phyloP scores from a whole-genome alignment of 2,329 filamentous ascomycete genomes.

The Alternaria conjuncta region DNA sequence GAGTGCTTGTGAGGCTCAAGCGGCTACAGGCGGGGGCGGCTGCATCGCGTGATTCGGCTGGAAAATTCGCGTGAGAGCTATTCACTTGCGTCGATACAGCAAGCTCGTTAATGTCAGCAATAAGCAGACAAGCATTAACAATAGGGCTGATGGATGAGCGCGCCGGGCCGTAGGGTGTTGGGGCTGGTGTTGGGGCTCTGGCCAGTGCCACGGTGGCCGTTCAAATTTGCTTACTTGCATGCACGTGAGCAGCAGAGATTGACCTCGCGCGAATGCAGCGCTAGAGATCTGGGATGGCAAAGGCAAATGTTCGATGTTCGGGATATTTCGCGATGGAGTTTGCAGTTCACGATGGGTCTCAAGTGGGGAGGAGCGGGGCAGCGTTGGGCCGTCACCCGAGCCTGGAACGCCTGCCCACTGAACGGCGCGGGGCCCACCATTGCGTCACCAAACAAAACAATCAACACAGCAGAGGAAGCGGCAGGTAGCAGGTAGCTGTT shows the following conservation, averaged over 20 bases:
- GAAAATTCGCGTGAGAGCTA: neutral
- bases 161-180: neutral
- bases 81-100: neutral
- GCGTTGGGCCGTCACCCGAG: slow-evolving; percentile 7
- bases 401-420: slow-evolving; percentile 5
- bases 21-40: neutral
- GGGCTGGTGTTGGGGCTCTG: neutral
- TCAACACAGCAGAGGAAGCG: slow-evolving; percentile 1
- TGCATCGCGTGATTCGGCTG: neutral
- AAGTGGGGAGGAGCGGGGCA: slow-evolving; percentile 10
- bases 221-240: neutral
- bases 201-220: neutral
- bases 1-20: neutral
- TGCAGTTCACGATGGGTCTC: neutral
- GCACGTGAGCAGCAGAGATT: neutral
- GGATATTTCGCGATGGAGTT: neutral
- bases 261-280: neutral
- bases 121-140: neutral
- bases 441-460: slow-evolving; percentile 11
- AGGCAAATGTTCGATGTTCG: slow-evolving; percentile 1
- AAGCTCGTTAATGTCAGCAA: neutral
- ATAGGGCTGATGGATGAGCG: neutral
- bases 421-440: slow-evolving; percentile 5
- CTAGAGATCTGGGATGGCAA: slow-evolving; percentile 1
- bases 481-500: neutral